Conservation (phyloP, 805 yeast species). For the Candida xiaguanensis region DNA sequence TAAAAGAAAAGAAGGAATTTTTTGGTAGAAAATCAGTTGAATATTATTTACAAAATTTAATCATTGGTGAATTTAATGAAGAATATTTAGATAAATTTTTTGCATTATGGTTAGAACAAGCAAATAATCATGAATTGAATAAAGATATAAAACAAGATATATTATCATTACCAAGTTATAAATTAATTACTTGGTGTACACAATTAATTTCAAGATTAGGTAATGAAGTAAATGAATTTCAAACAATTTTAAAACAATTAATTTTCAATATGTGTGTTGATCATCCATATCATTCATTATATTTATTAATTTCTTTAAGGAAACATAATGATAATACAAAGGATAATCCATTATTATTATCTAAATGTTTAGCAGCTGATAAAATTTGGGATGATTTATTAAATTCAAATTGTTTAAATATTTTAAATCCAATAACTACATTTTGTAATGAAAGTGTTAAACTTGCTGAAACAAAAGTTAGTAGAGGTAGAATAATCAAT, state of each 20-base stretch:
- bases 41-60: conserved; percentile 56
- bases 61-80: conserved; percentile 38
- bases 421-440: conserved; percentile 43
- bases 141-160: conserved; percentile 35
- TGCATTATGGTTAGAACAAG: conserved; percentile 75
- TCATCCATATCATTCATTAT: conserved; percentile 75
- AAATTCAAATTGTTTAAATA: conserved; percentile 15
- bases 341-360: conserved; percentile 37
- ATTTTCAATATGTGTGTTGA: conserved; percentile 44
- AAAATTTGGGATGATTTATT: conserved; percentile 41
- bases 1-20: conserved; percentile 33
- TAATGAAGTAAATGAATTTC: conserved; percentile 50
- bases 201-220: conserved; percentile 74
- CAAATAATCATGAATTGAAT: conserved; percentile 44
- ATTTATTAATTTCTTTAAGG: conserved; percentile 56
- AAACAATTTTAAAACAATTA: conserved; percentile 45
- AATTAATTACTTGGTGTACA: conserved; percentile 75
- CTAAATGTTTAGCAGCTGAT: conserved; percentile 47
- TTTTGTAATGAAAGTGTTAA: conserved; percentile 50
- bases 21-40: conserved; percentile 54
- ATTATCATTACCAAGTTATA: conserved; percentile 48
- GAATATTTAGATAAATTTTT: conserved; percentile 71
- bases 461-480: conserved; percentile 46
- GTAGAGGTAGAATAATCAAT: conserved; percentile 28
- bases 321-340: conserved; percentile 36